Evolutionary conservation across 2,329 filamentous ascomycete species (phyloP).

Genomic region (Talaromyces piceae): DNA sequence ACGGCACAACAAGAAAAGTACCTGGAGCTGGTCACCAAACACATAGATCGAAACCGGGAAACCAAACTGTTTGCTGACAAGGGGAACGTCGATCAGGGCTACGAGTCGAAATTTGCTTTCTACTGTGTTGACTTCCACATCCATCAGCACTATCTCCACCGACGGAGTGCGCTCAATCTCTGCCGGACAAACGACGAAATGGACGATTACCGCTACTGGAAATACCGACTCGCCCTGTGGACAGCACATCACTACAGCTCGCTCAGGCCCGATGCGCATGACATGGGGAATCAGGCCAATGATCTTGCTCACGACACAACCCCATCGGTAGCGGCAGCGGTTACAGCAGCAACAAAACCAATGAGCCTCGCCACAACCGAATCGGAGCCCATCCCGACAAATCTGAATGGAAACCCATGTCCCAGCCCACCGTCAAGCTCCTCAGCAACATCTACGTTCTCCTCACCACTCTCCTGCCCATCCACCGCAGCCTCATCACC

Average conservation of each 20-base stretch:
- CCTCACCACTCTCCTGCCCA: slow-evolving; percentile 3
- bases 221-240: slow-evolving; percentile 14
- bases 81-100: slow-evolving; percentile 10
- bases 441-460: slow-evolving; percentile 8
- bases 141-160: slow-evolving; percentile 21
- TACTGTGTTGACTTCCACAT: slow-evolving; percentile 28
- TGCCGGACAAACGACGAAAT: slow-evolving; percentile 24
- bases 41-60: slow-evolving; percentile 6
- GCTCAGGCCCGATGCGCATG: neutral
- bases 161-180: slow-evolving; percentile 18
- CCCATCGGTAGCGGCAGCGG: neutral
- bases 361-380: neutral
- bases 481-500: slow-evolving; percentile 9
- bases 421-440: neutral
- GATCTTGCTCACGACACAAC: neutral
- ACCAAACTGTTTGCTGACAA: slow-evolving; percentile 11
- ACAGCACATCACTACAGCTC: slow-evolving; percentile 2
- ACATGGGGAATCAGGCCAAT: neutral
- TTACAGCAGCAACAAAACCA: neutral
- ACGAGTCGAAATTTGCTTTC: slow-evolving; percentile 17
- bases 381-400: neutral
- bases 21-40: neutral
- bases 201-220: slow-evolving; percentile 20
- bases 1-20: slow-evolving; percentile 8
- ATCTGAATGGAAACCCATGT: neutral